Evolutionary conservation across 306 rosid species (phyloP).

Genomic region (Bauhinia variegata): DNA sequence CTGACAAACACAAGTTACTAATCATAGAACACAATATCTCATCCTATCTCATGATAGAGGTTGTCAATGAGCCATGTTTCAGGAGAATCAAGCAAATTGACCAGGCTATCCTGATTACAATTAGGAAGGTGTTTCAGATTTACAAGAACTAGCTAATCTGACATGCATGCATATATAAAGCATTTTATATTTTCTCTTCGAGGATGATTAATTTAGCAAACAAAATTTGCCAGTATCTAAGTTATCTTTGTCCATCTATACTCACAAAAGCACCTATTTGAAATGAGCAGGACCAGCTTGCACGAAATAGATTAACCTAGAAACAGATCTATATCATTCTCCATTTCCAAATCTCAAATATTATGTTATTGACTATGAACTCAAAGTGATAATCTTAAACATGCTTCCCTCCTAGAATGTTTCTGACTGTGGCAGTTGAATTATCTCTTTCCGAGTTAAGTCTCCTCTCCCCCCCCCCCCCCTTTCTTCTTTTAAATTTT

Average conservation of each 20-base stretch:
- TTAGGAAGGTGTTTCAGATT: conserved; percentile 26
- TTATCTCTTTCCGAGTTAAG: neutral
- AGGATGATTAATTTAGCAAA: no score
- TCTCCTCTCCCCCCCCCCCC: conserved; percentile 1
- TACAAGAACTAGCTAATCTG: neutral
- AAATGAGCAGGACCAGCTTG: conserved; percentile 25
- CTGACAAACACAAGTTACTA: conserved; percentile 44
- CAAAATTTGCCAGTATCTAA: neutral
- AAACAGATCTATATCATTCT: conserved; percentile 5
- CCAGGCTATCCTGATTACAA: conserved; percentile 16
- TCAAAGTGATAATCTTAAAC: conserved; percentile 7
- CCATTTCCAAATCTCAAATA: conserved; percentile 8
- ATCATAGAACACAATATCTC: conserved; percentile 21
- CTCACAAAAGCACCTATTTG: conserved; percentile 16
- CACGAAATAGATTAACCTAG: neutral
- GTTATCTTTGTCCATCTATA: conserved; percentile 17
- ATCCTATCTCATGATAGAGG: conserved; percentile 19
- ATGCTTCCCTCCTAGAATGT: conserved; percentile 3
- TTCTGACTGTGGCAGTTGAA: conserved; percentile 13
- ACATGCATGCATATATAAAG: no score
- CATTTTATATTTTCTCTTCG: no score
- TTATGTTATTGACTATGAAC: neutral
- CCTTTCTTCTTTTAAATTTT: no score
- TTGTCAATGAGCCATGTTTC: conserved; percentile 12
- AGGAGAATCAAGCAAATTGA: conserved; percentile 29